These are phyloP conservation scores for Ambrosia hybrid DNA, from an alignment of 140 eudicot species.

Conservation along the genomic window DNA sequence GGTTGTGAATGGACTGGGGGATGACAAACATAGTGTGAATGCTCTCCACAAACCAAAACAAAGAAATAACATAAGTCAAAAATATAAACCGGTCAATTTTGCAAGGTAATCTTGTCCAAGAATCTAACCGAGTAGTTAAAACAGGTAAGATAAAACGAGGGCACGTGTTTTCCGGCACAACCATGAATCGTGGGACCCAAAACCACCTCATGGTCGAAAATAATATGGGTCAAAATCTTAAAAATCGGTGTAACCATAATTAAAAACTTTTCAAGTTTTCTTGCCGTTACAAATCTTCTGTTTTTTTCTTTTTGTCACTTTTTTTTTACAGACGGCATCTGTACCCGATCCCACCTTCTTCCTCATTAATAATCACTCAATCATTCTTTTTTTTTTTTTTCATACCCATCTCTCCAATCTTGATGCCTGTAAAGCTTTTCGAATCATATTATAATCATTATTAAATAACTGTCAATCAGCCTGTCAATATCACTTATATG, in stretches of 20 bases:
- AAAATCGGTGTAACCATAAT: slow-evolving; percentile 23
- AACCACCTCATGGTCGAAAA: slow-evolving; percentile 1
- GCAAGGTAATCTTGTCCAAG: slow-evolving; percentile 1
- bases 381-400: slow-evolving; percentile 14
- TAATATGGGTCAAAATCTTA: slow-evolving; percentile 13
- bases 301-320: background rate
- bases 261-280: slow-evolving; percentile 25
- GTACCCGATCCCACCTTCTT: slow-evolving; percentile 35
- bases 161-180: slow-evolving; percentile 21
- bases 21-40: too few relatives aligned
- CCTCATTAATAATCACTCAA: slow-evolving; percentile 9
- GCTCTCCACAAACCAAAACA: too few relatives aligned
- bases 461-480: slow-evolving; percentile 22
- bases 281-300: slow-evolving; percentile 1
- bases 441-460: slow-evolving; percentile 28
- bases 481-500: slow-evolving; percentile 23
- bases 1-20: too few relatives aligned
- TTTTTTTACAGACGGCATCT: slow-evolving; percentile 16
- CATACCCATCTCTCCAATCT: slow-evolving; percentile 21
- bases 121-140: background rate
- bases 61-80: too few relatives aligned
- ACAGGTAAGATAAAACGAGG: background rate
- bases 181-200: slow-evolving; percentile 26
- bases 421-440: slow-evolving; percentile 23
- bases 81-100: background rate